Percentiles rank a stretch among this genome's conserved stretches.
phyloP scores from a whole-genome alignment of 352 stramenopile genomes.

The Pythium phragmitis region DNA sequence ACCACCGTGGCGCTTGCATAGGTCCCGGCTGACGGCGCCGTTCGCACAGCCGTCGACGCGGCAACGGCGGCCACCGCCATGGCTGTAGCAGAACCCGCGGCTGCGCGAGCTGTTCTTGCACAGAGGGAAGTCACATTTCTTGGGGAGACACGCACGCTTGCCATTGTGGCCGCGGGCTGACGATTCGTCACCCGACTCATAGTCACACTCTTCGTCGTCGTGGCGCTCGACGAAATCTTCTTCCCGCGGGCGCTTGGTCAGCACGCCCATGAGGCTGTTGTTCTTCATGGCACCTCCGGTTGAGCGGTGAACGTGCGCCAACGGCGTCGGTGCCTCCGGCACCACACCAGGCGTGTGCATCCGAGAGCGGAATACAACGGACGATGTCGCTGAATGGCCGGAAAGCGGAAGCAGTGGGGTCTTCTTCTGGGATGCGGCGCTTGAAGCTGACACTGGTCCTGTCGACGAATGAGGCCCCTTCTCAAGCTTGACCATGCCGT shows the following conservation, averaged over 20 bases:
- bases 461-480: slow-evolving; percentile 1
- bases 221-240: slow-evolving; percentile 14
- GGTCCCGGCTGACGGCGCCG: slow-evolving; percentile 70
- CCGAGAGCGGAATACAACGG: slow-evolving; percentile 17
- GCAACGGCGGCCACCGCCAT: slow-evolving; percentile 64
- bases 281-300: slow-evolving; percentile 1
- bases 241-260: slow-evolving; percentile 20
- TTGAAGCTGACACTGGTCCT: too few relatives aligned
- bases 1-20: slow-evolving; percentile 81
- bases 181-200: slow-evolving; percentile 13
- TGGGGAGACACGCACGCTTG: slow-evolving; percentile 71
- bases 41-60: slow-evolving; percentile 68
- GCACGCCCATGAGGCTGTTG: slow-evolving; percentile 15
- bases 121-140: slow-evolving; percentile 85
- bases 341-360: slow-evolving; percentile 15
- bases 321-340: slow-evolving; percentile 16
- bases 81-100: slow-evolving; percentile 79
- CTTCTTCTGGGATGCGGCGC: slow-evolving; percentile 9
- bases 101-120: slow-evolving; percentile 82
- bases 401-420: slow-evolving; percentile 1
- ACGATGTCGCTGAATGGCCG: not conserved
- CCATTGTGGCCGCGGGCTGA: slow-evolving; percentile 1
- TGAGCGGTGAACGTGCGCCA: slow-evolving; percentile 19
- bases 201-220: slow-evolving; percentile 22
- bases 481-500: slow-evolving; percentile 27